Percentiles rank a stretch among this genome's conserved stretches.
Evolutionary conservation across 1,284 basidiomycete genomes (phyloP).

Genomic region (Chiua sp.): DNA sequence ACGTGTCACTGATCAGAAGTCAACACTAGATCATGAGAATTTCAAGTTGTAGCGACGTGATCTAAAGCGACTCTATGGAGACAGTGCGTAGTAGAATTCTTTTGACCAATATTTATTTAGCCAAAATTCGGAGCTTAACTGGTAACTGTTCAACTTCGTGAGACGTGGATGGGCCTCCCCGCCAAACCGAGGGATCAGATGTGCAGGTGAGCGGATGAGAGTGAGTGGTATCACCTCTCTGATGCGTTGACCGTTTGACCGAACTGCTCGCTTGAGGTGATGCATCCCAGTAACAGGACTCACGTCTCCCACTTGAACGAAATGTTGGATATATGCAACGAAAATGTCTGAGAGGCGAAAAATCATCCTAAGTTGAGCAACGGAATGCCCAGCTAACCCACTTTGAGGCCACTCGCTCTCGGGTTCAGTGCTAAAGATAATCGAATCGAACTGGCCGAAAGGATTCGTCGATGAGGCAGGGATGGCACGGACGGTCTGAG

Average conservation of each 20-base stretch:
- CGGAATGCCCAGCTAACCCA: no score
- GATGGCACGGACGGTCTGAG: background rate
- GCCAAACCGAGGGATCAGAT: background rate
- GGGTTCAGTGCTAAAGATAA: no score
- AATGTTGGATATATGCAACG: no score
- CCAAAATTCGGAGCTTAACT: background rate
- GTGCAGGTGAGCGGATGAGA: background rate
- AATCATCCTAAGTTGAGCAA: no score
- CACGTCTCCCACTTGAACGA: background rate
- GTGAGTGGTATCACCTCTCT: background rate
- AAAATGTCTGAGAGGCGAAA: no score
- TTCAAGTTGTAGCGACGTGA: no score
- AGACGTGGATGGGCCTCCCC: background rate
- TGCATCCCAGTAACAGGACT: background rate
- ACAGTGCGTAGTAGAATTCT: background rate
- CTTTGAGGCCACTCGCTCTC: no score
- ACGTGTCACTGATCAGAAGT: no score
- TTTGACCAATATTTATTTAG: background rate
- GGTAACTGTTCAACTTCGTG: background rate
- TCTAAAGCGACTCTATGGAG: background rate
- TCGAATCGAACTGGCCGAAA: background rate
- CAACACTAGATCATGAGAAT: no score
- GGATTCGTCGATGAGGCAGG: background rate
- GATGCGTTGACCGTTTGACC: background rate
- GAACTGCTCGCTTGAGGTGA: background rate